These are phyloP conservation scores for Eutypa lata DNA, from an alignment of 2,329 filamentous ascomycete genomes.

Conservation along the genomic window DNA sequence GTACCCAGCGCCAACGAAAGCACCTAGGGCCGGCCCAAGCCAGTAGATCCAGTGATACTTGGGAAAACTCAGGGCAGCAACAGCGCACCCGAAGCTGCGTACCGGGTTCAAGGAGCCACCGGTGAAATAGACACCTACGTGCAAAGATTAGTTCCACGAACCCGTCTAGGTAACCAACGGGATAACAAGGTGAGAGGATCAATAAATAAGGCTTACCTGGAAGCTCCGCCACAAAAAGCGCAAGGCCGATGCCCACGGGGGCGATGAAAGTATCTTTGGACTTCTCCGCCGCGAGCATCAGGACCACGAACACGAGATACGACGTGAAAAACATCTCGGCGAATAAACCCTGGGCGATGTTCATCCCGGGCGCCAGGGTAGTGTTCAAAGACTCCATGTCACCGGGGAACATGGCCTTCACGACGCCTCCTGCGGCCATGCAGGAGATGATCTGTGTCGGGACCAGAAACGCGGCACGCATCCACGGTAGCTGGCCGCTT, in stretches of 20 bases:
- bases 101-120: conserved; percentile 41
- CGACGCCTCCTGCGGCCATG: conserved; percentile 54
- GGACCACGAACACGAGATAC: conserved; percentile 56
- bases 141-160: not conserved
- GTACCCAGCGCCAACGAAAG: conserved; percentile 36
- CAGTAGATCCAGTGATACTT: conserved; percentile 43
- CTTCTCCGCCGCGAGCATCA: conserved; percentile 66
- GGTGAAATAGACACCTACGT: conserved; percentile 37
- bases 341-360: conserved; percentile 52
- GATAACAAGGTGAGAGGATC: too few species aligned
- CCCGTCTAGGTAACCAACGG: not conserved
- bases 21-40: conserved; percentile 42
- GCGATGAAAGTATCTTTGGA: conserved; percentile 64
- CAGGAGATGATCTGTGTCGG: conserved; percentile 50
- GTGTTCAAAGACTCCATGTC: conserved; percentile 30
- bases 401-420: conserved; percentile 51
- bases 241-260: conserved; percentile 63
- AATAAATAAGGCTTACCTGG: conserved; percentile 32
- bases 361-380: conserved; percentile 15
- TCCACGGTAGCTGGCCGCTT: conserved; percentile 43
- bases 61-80: conserved; percentile 33
- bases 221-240: conserved; percentile 54
- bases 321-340: conserved; percentile 61
- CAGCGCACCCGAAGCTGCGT: conserved; percentile 41
- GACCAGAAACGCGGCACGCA: conserved; percentile 45